Evolutionary conservation across 768 basidiomycete genomes (phyloP).

Genomic region (Trametopsis cervina): DNA sequence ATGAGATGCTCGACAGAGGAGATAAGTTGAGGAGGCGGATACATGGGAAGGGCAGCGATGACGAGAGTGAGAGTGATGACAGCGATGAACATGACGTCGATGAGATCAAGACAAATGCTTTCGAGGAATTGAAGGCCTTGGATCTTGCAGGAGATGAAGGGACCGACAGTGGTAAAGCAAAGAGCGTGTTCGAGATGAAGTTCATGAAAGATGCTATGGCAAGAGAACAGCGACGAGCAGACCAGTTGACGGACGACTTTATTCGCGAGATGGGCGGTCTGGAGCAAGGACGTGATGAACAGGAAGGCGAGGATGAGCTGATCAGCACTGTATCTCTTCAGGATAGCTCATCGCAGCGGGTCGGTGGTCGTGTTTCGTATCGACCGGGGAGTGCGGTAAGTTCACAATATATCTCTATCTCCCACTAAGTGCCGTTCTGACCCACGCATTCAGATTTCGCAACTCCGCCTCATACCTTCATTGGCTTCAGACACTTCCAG

Average conservation of each 20-base stretch:
- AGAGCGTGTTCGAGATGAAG: constrained; percentile 90
- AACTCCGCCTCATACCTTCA: constrained; percentile 23
- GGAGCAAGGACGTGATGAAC: constrained; percentile 26
- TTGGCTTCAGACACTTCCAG: constrained; percentile 56
- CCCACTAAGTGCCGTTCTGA: not conserved
- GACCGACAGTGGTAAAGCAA: constrained; percentile 36
- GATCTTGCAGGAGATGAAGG: constrained; percentile 20
- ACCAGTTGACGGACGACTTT: constrained; percentile 67
- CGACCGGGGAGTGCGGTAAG: constrained; percentile 40
- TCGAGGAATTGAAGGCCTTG: constrained; percentile 61
- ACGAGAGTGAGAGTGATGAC: constrained; percentile 36
- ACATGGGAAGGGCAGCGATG: constrained; percentile 53
- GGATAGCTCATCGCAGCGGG: constrained; percentile 44
- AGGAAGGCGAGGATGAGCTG: constrained; percentile 22
- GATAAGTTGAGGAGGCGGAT: constrained; percentile 78
- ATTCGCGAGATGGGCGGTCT: constrained; percentile 55
- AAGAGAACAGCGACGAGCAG: constrained; percentile 48
- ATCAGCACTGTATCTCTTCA: constrained; percentile 25
- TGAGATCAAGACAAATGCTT: constrained; percentile 58
- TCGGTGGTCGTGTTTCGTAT: constrained; percentile 61
- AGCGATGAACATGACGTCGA: constrained; percentile 38
- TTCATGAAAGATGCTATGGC: constrained; percentile 95
- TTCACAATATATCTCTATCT: not conserved
- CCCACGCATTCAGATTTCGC: constrained; percentile 7
- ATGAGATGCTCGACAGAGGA: constrained; percentile 79